Conservation (phyloP, 768 basidiomycete genomes). For the Hypholoma fasciculare region DNA sequence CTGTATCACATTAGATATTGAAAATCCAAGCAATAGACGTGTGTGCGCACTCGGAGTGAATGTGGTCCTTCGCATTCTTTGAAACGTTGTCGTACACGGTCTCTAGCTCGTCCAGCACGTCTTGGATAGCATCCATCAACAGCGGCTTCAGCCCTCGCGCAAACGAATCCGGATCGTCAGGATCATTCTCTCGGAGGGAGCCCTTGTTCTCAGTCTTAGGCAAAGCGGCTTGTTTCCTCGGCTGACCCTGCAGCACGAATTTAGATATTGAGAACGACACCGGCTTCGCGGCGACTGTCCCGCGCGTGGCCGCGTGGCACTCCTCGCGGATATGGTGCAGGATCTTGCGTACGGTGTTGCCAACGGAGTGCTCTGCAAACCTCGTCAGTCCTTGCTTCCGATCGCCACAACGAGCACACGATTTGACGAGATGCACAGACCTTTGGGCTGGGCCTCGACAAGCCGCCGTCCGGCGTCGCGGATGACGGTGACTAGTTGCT, state of each 20-base stretch:
- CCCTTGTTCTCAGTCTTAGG: slow-evolving; percentile 53
- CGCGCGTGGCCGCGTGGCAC: slow-evolving; percentile 76
- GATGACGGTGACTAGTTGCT: slow-evolving; percentile 80
- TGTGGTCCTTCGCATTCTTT: slow-evolving; percentile 92
- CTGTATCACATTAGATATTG: slow-evolving; percentile 36
- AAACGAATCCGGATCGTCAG: slow-evolving; percentile 78
- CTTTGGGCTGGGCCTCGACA: slow-evolving; percentile 94
- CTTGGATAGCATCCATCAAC: slow-evolving; percentile 95
- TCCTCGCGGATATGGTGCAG: slow-evolving; percentile 95
- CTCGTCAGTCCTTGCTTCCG: not conserved
- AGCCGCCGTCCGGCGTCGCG: slow-evolving; percentile 77
- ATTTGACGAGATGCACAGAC: slow-evolving; percentile 37
- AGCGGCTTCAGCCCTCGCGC: slow-evolving; percentile 84
- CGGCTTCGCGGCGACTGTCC: slow-evolving; percentile 33
- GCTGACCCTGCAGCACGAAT: slow-evolving; percentile 81
- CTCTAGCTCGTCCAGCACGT: slow-evolving; percentile 94
- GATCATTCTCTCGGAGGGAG: slow-evolving; percentile 66
- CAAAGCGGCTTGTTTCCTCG: slow-evolving; percentile 47
- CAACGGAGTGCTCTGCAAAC: slow-evolving; percentile 83
- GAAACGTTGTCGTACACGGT: slow-evolving; percentile 94
- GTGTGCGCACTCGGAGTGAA: slow-evolving; percentile 85
- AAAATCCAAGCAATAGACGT: not conserved
- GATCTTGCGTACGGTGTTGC: slow-evolving; percentile 92
- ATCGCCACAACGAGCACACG: not conserved
- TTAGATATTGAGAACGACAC: slow-evolving; percentile 73